These are phyloP conservation scores for Hygrophorus russula DNA, from an alignment of 768 basidiomycete genomes.

Conservation along the genomic window DNA sequence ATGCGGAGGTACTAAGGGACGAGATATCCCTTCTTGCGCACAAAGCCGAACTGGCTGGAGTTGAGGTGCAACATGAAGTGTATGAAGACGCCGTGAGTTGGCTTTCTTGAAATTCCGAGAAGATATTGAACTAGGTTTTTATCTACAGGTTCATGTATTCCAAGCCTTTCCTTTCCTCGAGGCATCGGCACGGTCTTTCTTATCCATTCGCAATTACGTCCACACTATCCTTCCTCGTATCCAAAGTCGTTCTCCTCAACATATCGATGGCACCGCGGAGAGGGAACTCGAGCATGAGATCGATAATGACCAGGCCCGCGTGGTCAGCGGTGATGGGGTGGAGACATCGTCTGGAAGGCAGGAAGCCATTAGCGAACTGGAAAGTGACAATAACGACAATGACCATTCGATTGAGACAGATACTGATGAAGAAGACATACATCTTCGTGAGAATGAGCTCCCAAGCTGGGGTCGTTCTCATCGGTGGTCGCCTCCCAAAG, in stretches of 20 bases:
- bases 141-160: constrained; percentile 79
- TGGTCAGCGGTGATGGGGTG: constrained; percentile 68
- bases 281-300: constrained; percentile 59
- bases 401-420: constrained; percentile 16
- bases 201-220: constrained; percentile 63
- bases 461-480: constrained; percentile 44
- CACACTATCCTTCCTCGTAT: constrained; percentile 43
- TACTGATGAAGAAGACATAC: constrained; percentile 19
- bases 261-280: constrained; percentile 45
- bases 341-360: constrained; percentile 33
- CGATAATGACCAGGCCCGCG: constrained; percentile 48
- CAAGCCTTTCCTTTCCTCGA: constrained; percentile 78
- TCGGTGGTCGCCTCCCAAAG: constrained; percentile 14
- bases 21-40: constrained; percentile 87
- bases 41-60: constrained; percentile 82
- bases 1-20: constrained; percentile 91
- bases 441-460: constrained; percentile 17
- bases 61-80: constrained; percentile 76
- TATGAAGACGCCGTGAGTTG: constrained; percentile 80
- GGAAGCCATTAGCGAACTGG: constrained; percentile 28
- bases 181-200: constrained; percentile 51
- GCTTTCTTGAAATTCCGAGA: background rate
- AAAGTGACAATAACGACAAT: constrained; percentile 8
- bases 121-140: constrained; percentile 5
- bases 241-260: constrained; percentile 37